Evolutionary conservation across 495 filamentous ascomycete genomes (phyloP).

Genomic region (Penicillium subrubescens): DNA sequence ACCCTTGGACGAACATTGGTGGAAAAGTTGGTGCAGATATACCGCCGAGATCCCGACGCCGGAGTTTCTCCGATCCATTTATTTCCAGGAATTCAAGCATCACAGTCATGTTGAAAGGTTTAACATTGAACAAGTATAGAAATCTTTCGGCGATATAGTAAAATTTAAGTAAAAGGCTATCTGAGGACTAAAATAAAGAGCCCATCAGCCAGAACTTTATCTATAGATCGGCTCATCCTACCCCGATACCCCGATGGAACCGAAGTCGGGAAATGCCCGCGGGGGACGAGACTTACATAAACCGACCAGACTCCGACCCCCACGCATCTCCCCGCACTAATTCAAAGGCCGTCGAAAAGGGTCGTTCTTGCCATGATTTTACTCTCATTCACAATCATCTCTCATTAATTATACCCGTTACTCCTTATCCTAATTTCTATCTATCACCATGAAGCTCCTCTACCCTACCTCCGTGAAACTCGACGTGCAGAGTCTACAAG

Average conservation of each 20-base stretch:
- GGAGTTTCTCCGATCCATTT: not conserved
- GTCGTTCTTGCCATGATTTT: not conserved
- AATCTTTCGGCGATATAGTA: no score
- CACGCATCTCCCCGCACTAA: slow-evolving; percentile 4
- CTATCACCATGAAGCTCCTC: slow-evolving; percentile 56
- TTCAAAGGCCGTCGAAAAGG: not conserved
- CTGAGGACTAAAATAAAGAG: not conserved
- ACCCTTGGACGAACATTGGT: not conserved
- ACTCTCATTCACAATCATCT: not conserved
- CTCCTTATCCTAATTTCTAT: not conserved
- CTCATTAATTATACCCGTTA: not conserved
- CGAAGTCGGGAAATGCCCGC: not conserved
- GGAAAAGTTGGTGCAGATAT: not conserved
- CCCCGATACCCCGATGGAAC: not conserved
- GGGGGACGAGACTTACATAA: not conserved
- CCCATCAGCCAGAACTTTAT: not conserved
- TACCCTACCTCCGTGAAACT: slow-evolving; percentile 61
- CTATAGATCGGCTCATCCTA: not conserved
- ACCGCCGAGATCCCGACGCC: not conserved
- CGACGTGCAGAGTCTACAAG: slow-evolving; percentile 49
- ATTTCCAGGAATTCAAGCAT: not conserved
- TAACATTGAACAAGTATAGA: not conserved
- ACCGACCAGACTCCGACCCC: not conserved
- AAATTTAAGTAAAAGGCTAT: no score
- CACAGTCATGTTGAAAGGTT: not conserved